Percentiles rank a stretch among this genome's conserved stretches.
These are phyloP conservation scores for Aspergillus udagawae DNA, from an alignment of 2,329 filamentous ascomycete genomes.

Conservation along the genomic window DNA sequence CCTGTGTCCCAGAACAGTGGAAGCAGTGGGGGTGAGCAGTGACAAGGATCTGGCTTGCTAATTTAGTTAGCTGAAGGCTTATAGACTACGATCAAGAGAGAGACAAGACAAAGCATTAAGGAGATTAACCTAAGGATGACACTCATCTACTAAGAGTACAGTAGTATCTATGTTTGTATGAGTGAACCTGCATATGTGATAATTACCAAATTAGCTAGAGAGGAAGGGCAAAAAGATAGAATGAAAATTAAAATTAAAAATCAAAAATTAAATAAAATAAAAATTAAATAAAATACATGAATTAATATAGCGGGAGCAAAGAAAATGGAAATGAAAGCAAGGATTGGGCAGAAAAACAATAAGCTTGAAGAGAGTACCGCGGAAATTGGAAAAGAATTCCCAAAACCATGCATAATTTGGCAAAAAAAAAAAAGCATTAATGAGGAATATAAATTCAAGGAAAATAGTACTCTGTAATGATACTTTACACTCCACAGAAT, in stretches of 20 bases:
- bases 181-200: not conserved
- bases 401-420: not conserved
- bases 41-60: slow-evolving; percentile 19
- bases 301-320: not conserved
- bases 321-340: slow-evolving; percentile 3
- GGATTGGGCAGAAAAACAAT: slow-evolving; percentile 3
- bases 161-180: slow-evolving; percentile 3
- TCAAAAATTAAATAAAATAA: not conserved
- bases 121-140: not conserved
- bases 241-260: not conserved
- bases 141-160: not conserved
- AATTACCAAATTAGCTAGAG: not conserved
- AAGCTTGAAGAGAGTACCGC: not conserved
- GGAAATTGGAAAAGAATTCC: not conserved
- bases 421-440: not conserved
- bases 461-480: not conserved
- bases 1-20: slow-evolving; percentile 23
- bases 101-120: not conserved
- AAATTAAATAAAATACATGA: not conserved
- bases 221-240: not conserved
- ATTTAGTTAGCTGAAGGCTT: slow-evolving; percentile 13
- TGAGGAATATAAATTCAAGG: not conserved
- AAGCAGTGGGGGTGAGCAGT: slow-evolving; percentile 21
- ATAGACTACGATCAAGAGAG: slow-evolving; percentile 3
- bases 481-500: not conserved